A percentile compares a stretch with the other conserved stretches of the same genome.
phyloP scores from a whole-genome alignment of 345 rosid genomes.

The Cardamine resedifolia region DNA sequence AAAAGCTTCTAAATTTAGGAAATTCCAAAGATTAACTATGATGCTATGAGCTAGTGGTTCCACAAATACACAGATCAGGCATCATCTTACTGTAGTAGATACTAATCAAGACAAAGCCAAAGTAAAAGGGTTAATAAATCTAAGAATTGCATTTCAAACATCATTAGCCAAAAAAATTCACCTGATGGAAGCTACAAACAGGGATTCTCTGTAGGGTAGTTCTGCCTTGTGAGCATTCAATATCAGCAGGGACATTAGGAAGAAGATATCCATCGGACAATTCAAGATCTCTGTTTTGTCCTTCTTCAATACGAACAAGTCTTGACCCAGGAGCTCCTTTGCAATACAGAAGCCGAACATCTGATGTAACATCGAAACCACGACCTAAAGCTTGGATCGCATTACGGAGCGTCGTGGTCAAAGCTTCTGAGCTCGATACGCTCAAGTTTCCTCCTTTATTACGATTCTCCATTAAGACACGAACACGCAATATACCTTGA shows the following conservation, averaged over 20 bases:
- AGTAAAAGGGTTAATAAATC: neutral
- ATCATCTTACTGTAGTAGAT: conserved; percentile 12
- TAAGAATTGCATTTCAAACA: conserved; percentile 18
- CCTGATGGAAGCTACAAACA: conserved; percentile 81
- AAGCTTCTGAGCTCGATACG: conserved; percentile 48
- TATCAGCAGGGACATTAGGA: conserved; percentile 62
- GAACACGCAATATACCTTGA: neutral
- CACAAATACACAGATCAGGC: conserved; percentile 16
- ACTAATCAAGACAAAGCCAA: conserved; percentile 18
- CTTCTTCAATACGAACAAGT: conserved; percentile 69
- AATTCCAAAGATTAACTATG: neutral
- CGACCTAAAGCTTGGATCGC: conserved; percentile 96
- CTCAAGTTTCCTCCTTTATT: conserved; percentile 37
- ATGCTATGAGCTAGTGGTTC: conserved; percentile 9
- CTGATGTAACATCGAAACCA: conserved; percentile 92
- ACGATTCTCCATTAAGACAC: conserved; percentile 34
- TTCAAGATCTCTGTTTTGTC: conserved; percentile 56
- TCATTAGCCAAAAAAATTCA: conserved; percentile 12
- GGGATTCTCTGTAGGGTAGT: conserved; percentile 49
- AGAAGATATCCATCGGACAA: conserved; percentile 52
- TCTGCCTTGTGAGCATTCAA: conserved; percentile 53
- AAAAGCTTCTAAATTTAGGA: conserved; percentile 27
- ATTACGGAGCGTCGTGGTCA: conserved; percentile 71
- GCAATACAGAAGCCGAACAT: conserved; percentile 87
- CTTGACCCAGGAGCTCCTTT: conserved; percentile 94